Conservation (phyloP, 768 basidiomycete species). For the Tricholoma flavovirens region DNA sequence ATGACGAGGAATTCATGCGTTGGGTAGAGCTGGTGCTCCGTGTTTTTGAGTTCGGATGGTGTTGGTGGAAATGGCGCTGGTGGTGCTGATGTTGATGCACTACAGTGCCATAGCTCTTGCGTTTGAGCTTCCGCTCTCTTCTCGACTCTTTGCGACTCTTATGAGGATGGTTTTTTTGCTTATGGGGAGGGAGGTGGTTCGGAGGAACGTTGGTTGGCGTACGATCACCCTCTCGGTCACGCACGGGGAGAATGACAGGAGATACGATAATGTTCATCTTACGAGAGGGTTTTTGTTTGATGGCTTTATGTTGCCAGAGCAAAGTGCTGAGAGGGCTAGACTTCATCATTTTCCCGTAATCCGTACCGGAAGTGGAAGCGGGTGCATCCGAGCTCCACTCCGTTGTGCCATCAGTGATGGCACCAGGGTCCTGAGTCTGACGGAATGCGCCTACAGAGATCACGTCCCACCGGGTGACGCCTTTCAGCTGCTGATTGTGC, state of each 20-base stretch:
- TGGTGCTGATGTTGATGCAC: conserved; percentile 40
- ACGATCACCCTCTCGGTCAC: conserved; percentile 42
- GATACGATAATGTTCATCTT: conserved; percentile 36
- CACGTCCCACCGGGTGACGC: conserved; percentile 65
- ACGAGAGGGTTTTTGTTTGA: conserved; percentile 23
- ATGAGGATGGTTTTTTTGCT: conserved; percentile 33
- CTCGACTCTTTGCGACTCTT: conserved; percentile 62
- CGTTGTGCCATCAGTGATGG: conserved; percentile 13
- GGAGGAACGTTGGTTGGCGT: conserved; percentile 41
- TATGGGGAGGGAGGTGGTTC: conserved; percentile 27
- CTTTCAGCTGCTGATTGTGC: conserved; percentile 35
- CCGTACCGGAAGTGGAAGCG: conserved; percentile 25
- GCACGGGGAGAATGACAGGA: conserved; percentile 46
- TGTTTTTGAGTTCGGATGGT: conserved; percentile 24
- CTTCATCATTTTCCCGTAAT: conserved; percentile 47
- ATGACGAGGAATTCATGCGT: conserved; percentile 14
- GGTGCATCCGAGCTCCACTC: conserved; percentile 34
- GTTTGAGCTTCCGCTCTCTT: conserved; percentile 64
- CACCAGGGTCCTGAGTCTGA: conserved; percentile 42
- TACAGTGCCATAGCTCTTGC: conserved; percentile 44
- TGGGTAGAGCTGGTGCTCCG: conserved; percentile 17
- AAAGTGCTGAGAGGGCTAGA: conserved; percentile 51
- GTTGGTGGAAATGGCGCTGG: conserved; percentile 35
- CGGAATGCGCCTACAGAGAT: conserved; percentile 72
- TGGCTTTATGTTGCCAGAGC: conserved; percentile 42